A percentile compares a stretch with the other conserved stretches of the same genome.
These are phyloP conservation scores for Fusarium multiceps DNA, from an alignment of 2,329 filamentous ascomycete species.

Conservation along the genomic window DNA sequence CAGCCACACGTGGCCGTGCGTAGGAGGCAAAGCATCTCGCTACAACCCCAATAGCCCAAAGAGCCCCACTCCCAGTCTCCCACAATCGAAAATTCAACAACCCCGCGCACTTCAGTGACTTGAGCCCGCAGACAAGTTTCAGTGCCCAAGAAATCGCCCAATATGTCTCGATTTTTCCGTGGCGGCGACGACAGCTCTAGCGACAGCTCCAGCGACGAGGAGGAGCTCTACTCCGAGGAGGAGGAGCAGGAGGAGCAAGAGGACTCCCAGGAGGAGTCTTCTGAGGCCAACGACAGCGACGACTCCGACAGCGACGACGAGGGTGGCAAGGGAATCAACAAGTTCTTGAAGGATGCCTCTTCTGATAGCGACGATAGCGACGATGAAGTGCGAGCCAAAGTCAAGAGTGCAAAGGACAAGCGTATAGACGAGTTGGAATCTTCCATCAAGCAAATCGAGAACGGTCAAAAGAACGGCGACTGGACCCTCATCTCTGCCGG, in stretches of 20 bases:
- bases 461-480: slow-evolving; percentile 96
- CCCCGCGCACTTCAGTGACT: slow-evolving; percentile 53
- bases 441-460: slow-evolving; percentile 91
- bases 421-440: slow-evolving; percentile 91
- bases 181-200: slow-evolving; percentile 91
- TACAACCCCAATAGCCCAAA: slow-evolving; percentile 46
- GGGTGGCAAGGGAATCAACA: slow-evolving; percentile 76
- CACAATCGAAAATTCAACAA: slow-evolving; percentile 56
- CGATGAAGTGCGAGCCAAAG: slow-evolving; percentile 84
- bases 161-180: slow-evolving; percentile 97
- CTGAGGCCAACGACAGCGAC: slow-evolving; percentile 63
- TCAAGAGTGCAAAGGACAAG: slow-evolving; percentile 99
- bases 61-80: slow-evolving; percentile 55
- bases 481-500: slow-evolving; percentile 93
- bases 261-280: slow-evolving; percentile 57
- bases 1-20: slow-evolving; percentile 37
- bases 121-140: slow-evolving; percentile 47
- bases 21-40: slow-evolving; percentile 7
- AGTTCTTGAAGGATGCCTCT: slow-evolving; percentile 82
- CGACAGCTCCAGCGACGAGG: slow-evolving; percentile 96
- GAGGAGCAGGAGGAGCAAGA: slow-evolving; percentile 62
- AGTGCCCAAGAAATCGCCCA: slow-evolving; percentile 55
- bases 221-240: slow-evolving; percentile 82
- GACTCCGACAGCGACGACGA: slow-evolving; percentile 69
- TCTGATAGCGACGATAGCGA: slow-evolving; percentile 88